Evolutionary conservation across 2,329 filamentous ascomycete species (phyloP).

Genomic region (Ceratocystis ficicola): DNA sequence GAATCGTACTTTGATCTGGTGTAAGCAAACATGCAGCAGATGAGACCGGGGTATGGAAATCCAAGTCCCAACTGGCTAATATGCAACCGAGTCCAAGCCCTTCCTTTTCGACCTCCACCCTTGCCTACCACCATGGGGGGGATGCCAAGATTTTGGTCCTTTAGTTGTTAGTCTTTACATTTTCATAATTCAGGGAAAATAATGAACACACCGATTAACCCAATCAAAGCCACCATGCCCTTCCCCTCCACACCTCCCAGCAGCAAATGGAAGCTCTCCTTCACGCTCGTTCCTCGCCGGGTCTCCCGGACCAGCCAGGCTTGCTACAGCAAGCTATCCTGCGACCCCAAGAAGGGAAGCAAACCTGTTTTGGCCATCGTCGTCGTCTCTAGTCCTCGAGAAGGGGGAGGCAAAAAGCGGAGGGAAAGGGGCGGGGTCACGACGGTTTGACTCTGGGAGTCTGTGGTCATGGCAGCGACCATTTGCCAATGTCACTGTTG

Average conservation of each 20-base stretch:
- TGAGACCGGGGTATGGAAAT: not conserved
- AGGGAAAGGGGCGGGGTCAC: too few relatives aligned
- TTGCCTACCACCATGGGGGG: not conserved
- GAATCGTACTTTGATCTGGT: not conserved
- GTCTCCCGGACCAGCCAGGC: not conserved
- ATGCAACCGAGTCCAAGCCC: not conserved
- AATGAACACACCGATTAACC: not conserved
- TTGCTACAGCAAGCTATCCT: too few relatives aligned
- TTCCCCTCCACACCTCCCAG: not conserved
- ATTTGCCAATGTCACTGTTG: not conserved
- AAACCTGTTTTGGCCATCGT: too few relatives aligned
- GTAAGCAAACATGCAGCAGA: not conserved
- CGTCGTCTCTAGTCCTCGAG: too few relatives aligned
- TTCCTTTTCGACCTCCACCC: not conserved
- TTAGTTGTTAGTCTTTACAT: not conserved
- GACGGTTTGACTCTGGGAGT: too few relatives aligned
- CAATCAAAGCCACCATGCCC: not conserved
- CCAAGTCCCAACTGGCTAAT: not conserved
- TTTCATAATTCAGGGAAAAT: not conserved
- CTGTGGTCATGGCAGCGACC: not conserved
- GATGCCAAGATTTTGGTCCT: not conserved
- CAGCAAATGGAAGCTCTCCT: not conserved
- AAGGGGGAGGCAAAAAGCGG: too few relatives aligned
- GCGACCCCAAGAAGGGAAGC: too few relatives aligned
- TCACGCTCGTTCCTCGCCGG: not conserved